These are phyloP conservation scores for Claviceps pusilla DNA, from an alignment of 2,329 filamentous ascomycete species.

Conservation along the genomic window DNA sequence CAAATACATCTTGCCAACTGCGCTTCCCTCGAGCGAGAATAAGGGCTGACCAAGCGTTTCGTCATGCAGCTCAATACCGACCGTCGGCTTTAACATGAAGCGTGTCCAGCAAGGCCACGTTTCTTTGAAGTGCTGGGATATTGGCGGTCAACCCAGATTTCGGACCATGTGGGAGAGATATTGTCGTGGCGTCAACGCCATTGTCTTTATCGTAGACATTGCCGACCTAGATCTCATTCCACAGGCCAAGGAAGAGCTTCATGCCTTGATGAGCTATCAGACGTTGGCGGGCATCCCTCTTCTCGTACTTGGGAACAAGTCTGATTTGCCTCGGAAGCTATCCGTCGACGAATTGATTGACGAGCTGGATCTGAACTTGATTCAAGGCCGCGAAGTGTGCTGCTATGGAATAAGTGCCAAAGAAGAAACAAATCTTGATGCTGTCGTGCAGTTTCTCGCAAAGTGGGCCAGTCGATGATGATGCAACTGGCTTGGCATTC, in stretches of 20 bases:
- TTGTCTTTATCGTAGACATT: constrained; percentile 96
- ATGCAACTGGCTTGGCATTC: background rate
- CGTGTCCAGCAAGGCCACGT: constrained; percentile 95
- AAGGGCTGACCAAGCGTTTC: background rate
- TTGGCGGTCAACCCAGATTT: constrained; percentile 92
- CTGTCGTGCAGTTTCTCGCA: constrained; percentile 91
- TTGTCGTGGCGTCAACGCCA: constrained; percentile 91
- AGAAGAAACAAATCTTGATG: constrained; percentile 96
- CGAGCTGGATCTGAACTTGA: constrained; percentile 72
- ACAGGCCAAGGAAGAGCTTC: constrained; percentile 81
- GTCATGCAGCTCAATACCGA: constrained; percentile 74
- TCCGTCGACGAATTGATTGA: constrained; percentile 94
- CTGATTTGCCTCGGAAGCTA: constrained; percentile 78
- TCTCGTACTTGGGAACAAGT: constrained; percentile 92
- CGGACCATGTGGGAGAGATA: constrained; percentile 99
- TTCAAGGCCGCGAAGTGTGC: constrained; percentile 85
- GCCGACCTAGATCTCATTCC: constrained; percentile 70
- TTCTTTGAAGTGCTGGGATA: constrained; percentile 97
- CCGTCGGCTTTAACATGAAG: constrained; percentile 98
- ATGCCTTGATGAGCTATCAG: constrained; percentile 71
- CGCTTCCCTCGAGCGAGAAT: background rate
- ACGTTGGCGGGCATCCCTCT: constrained; percentile 81
- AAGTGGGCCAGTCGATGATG: constrained; percentile 63
- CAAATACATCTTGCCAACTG: background rate
- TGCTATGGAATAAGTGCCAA: constrained; percentile 98